Evolutionary conservation across 176 grass and related monocot genomes (phyloP), one percentile per base, ranked within the genome.

Genomic region (Luzula sylvatica): DNA sequence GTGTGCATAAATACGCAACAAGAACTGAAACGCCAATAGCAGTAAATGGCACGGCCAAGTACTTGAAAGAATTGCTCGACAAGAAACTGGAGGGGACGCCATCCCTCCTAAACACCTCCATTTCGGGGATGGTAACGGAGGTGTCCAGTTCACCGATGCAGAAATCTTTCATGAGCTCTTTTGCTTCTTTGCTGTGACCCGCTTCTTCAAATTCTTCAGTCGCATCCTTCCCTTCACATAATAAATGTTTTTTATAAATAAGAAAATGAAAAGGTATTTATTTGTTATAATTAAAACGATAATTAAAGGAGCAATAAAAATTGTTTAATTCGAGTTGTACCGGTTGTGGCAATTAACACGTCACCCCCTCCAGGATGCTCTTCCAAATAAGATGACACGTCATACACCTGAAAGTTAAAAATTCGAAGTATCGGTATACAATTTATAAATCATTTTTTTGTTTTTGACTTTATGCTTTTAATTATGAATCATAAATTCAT

Each of bases 331-430:
- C 25, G 22, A 38, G 24, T 45, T 60, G 15, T 84, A 96, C 85
- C 81, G 0, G 71, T 82, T 30, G 69, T 81, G 26, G 21, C 50
- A 1, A 80, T 81, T 12, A 96, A 30, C 40, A 90, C 75, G 68
- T 90, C 85, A 20, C 50, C 92, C 54, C 92, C 92, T 38, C 92
- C 85, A 25, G 85, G 92, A 72, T 90, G 92, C 17, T 98, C 92
- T 20, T 90, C 85, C 85, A 90, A 62, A 82, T 98, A 98, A 32
- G 65, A 64, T 26, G 81, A 86, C 58, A 98, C 85, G 21, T 90
- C 92, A 66, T 98, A 90, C 41, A 90, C 77, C 92, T 98, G 54
- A 38, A 23, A 52, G 20, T n/a, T 23, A 35, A 8, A 0, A 61
- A 2, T 44, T 19, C 18, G 47, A 26, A 35, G 19, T 11, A 69